Conservation (phyloP, 768 basidiomycete genomes). For the Naganishia vaughanmartiniae region DNA sequence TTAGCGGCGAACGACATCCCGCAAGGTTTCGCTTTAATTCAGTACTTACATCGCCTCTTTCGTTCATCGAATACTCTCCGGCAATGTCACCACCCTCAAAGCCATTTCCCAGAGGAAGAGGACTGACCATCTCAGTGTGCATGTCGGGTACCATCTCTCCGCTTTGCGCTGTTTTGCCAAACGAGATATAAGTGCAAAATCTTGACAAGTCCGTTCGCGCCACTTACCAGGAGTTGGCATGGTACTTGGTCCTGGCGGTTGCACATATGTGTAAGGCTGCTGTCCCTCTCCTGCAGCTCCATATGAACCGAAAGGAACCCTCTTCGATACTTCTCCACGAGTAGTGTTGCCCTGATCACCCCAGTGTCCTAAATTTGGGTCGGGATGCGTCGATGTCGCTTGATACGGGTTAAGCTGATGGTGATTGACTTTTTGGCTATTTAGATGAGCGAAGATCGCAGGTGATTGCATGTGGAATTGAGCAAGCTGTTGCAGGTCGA, state of each 20-base stretch:
- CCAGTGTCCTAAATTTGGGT: slow-evolving; percentile 11
- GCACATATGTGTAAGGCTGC: background rate
- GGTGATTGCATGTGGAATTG: slow-evolving; percentile 51
- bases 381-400: slow-evolving; percentile 26
- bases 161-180: slow-evolving; percentile 55
- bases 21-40: background rate
- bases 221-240: slow-evolving; percentile 67
- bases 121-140: slow-evolving; percentile 44
- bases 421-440: slow-evolving; percentile 40
- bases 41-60: slow-evolving; percentile 42
- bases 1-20: background rate
- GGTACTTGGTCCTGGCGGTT: slow-evolving; percentile 26
- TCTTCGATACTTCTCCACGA: slow-evolving; percentile 37
- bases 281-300: background rate
- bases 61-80: slow-evolving; percentile 34
- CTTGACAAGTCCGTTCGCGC: background rate
- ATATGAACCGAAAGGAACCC: slow-evolving; percentile 17
- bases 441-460: slow-evolving; percentile 38
- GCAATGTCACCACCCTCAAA: slow-evolving; percentile 9
- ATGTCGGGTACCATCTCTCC: slow-evolving; percentile 59
- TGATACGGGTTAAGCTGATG: slow-evolving; percentile 21
- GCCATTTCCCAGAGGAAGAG: slow-evolving; percentile 36
- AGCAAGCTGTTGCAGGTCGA: slow-evolving; percentile 40
- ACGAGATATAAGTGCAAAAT: background rate
- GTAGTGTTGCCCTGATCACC: slow-evolving; percentile 19